Base-by-base conservation (phyloP, 345 rosid genomes). In the Acer negundo region DNA sequence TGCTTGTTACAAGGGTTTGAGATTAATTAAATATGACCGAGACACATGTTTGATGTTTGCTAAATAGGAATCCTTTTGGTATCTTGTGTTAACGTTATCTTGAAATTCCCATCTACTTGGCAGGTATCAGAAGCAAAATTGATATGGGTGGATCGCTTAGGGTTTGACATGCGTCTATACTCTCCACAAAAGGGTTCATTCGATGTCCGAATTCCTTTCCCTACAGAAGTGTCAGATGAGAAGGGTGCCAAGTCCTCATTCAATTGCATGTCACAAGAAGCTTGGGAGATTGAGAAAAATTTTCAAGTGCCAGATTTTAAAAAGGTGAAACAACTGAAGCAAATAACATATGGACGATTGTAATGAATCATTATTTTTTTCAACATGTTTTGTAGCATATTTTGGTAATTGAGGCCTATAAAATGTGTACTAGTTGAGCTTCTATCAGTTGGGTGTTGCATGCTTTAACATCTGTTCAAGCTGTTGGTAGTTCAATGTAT, bases 241-340 rank as follows among this genome's bases (percentile, higher is more conserved):
- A 95, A 95, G 77, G 94, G 98, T 66, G 97, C 93, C 19, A 95
- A 89, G 81, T 95, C 98, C 40, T 91, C 97, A 9, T 89, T 93
- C 68, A 95, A 95, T 82, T 83, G 98, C 63, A 91, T 95, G 98
- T 93, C 98, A 35, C 97, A 95, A 73, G 86, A 85, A 13, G 98
- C 97, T 38, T 93, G 98, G 98, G 98, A 95, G 85, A 92, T 92
- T 62, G 98, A 93, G 84, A 95, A 90, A 80, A 87, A 89, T 77
- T 88, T 84, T 79, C 82, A 81, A 22, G 77, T 75, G 1, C 84
- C 87, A 0, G 87, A 87, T 64, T 88, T 91, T 75, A 16, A 84
- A 80, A 95, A 90, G 87, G 97, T 90, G 61, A 89, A 84, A 75
- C 87, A 86, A 53, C 74, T 91, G 78, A 95, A 90, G 83, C 91